phyloP scores from a whole-genome alignment of 2,329 filamentous ascomycete genomes.

The Coniochaeta sp. region DNA sequence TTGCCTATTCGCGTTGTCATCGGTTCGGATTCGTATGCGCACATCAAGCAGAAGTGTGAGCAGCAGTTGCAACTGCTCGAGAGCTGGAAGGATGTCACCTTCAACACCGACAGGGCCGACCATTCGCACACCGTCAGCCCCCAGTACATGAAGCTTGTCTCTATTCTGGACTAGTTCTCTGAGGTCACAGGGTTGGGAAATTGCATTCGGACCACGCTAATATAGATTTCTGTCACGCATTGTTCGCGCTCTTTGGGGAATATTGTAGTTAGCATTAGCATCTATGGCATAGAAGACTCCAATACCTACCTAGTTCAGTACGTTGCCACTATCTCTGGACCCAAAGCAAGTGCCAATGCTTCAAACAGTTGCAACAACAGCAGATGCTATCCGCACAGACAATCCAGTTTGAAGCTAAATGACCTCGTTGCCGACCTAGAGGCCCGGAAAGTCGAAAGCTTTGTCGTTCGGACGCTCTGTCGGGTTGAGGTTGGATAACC shows the following conservation, averaged over 20 bases:
- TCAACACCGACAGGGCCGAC: background rate
- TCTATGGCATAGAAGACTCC: too few species aligned
- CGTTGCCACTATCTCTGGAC: too few species aligned
- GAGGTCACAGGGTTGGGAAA: too few species aligned
- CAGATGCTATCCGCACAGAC: too few species aligned
- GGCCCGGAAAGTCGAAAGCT: conserved; percentile 12
- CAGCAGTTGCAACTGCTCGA: conserved; percentile 14
- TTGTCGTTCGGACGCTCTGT: conserved; percentile 7
- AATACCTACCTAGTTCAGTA: too few species aligned
- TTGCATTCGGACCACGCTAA: too few species aligned
- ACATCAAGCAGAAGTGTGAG: conserved; percentile 14
- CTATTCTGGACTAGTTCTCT: background rate
- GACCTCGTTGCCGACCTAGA: background rate
- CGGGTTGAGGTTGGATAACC: conserved; percentile 7
- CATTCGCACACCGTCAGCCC: background rate
- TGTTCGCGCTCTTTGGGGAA: too few species aligned
- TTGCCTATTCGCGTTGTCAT: conserved; percentile 21
- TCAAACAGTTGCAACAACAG: too few species aligned
- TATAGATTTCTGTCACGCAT: too few species aligned
- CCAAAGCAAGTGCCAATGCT: too few species aligned
- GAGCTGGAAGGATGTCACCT: conserved; percentile 16
- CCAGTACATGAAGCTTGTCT: background rate
- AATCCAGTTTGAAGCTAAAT: too few species aligned
- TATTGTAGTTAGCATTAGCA: too few species aligned
- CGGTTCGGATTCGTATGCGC: conserved; percentile 21